Percentiles rank a stretch among this genome's conserved stretches.
phyloP scores from a whole-genome alignment of 2,329 filamentous ascomycete genomes.

The Davidsoniella australis region DNA sequence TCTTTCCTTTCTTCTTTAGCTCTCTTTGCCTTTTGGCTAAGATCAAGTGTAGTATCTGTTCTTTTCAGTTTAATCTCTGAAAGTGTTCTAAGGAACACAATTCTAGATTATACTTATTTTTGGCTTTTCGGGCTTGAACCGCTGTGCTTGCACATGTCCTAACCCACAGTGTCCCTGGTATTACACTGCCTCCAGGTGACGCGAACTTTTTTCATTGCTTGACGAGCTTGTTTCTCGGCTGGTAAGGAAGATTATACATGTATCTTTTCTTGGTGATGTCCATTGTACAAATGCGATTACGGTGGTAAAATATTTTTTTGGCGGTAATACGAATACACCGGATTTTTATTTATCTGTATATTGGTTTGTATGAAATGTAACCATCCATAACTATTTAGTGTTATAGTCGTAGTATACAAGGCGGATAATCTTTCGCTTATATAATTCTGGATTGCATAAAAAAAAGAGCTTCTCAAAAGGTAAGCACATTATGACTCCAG shows the following conservation, averaged over 20 bases:
- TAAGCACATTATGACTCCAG: too few species aligned
- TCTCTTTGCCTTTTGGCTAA: too few species aligned
- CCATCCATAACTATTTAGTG: too few species aligned
- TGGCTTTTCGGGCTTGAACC: conserved; percentile 12
- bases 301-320: background rate
- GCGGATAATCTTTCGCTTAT: too few species aligned
- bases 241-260: conserved; percentile 22
- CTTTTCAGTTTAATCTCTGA: too few species aligned
- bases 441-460: too few species aligned
- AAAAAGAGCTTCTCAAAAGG: too few species aligned
- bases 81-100: too few species aligned
- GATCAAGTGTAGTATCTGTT: too few species aligned
- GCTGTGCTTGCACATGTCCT: conserved; percentile 13
- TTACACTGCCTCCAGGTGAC: conserved; percentile 29
- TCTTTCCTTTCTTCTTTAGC: too few species aligned
- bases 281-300: background rate
- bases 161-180: conserved; percentile 21
- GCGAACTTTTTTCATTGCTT: conserved; percentile 18
- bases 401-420: too few species aligned
- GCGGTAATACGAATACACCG: background rate
- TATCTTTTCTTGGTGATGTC: background rate
- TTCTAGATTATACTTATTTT: conserved; percentile 71
- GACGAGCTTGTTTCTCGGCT: conserved; percentile 19
- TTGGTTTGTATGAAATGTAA: background rate
- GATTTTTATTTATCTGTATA: background rate